Evolutionary conservation across 2,329 filamentous ascomycete genomes (phyloP).

Genomic region (Ceratocystis diversiconidia): DNA sequence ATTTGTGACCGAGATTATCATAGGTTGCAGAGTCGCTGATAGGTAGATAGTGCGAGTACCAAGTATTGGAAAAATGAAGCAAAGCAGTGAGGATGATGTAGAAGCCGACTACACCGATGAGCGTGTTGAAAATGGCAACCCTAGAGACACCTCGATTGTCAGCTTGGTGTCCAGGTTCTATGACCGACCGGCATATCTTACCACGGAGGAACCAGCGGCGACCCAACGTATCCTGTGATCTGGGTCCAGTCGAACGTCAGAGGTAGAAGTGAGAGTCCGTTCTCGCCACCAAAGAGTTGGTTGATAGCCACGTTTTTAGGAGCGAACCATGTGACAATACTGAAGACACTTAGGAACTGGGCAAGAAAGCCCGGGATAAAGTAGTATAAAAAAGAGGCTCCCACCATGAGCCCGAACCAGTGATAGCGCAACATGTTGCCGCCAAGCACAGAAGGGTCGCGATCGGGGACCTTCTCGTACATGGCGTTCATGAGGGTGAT

Average conservation of each 20-base stretch:
- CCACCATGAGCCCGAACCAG: conserved; percentile 47
- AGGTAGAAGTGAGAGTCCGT: conserved; percentile 52
- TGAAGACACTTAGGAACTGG: conserved; percentile 55
- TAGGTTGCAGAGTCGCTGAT: conserved; percentile 58
- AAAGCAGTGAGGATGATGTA: conserved; percentile 45
- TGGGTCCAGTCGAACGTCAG: conserved; percentile 69
- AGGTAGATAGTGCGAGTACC: conserved; percentile 50
- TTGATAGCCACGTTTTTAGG: conserved; percentile 56
- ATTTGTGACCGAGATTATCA: conserved; percentile 51
- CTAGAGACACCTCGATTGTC: conserved; percentile 23
- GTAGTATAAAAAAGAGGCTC: conserved; percentile 48
- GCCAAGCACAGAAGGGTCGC: conserved; percentile 41
- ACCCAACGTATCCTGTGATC: conserved; percentile 52
- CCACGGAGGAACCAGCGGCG: conserved; percentile 57
- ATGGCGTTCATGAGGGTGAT: conserved; percentile 58
- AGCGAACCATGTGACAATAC: conserved; percentile 57
- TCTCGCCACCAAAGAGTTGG: conserved; percentile 56
- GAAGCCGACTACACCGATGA: conserved; percentile 52
- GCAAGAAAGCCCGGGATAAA: conserved; percentile 57
- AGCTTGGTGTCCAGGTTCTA: background rate
- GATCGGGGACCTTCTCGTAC: conserved; percentile 44
- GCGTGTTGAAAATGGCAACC: conserved; percentile 59
- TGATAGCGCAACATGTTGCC: conserved; percentile 52
- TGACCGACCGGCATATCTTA: conserved; percentile 23
- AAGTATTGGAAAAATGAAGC: conserved; percentile 51